phyloP scores from a whole-genome alignment of 2,329 filamentous ascomycete genomes.

The Hypoxylon sp. region DNA sequence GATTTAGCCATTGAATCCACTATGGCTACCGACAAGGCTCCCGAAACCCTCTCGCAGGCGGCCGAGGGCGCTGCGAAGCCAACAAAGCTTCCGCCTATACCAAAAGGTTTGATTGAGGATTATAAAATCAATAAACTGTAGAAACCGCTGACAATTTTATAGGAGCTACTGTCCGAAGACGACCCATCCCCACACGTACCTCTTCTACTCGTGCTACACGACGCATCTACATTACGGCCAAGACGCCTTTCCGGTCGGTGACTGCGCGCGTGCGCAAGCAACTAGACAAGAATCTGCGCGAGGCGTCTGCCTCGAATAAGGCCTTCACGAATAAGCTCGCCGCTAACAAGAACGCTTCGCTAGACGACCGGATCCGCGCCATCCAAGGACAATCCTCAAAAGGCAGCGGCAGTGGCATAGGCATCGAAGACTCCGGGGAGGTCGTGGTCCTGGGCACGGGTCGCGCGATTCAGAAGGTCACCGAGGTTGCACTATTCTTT shows the following conservation, averaged over 20 bases:
- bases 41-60: constrained; percentile 40
- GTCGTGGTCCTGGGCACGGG: constrained; percentile 77
- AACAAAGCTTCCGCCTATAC: constrained; percentile 52
- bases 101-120: constrained; percentile 48
- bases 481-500: constrained; percentile 76
- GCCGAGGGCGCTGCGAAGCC: constrained; percentile 34
- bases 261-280: constrained; percentile 76
- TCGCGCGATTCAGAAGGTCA: constrained; percentile 74
- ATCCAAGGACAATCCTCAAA: constrained; percentile 54
- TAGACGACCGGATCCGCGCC: constrained; percentile 63
- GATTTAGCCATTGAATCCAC: not conserved
- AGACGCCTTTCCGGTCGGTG: constrained; percentile 77
- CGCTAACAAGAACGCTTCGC: constrained; percentile 62
- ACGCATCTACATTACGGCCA: constrained; percentile 75
- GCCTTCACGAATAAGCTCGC: constrained; percentile 58
- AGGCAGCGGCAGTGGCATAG: constrained; percentile 52
- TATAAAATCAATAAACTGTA: not conserved
- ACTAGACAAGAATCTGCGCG: constrained; percentile 67
- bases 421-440: constrained; percentile 58
- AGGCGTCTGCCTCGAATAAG: constrained; percentile 51
- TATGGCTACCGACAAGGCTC: constrained; percentile 31
- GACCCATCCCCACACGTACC: constrained; percentile 61
- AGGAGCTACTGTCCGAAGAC: constrained; percentile 67
- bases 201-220: constrained; percentile 56
- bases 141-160: constrained; percentile 34